These are phyloP conservation scores for Penicillium sp. DNA, from an alignment of 2,329 filamentous ascomycete genomes.

Conservation along the genomic window DNA sequence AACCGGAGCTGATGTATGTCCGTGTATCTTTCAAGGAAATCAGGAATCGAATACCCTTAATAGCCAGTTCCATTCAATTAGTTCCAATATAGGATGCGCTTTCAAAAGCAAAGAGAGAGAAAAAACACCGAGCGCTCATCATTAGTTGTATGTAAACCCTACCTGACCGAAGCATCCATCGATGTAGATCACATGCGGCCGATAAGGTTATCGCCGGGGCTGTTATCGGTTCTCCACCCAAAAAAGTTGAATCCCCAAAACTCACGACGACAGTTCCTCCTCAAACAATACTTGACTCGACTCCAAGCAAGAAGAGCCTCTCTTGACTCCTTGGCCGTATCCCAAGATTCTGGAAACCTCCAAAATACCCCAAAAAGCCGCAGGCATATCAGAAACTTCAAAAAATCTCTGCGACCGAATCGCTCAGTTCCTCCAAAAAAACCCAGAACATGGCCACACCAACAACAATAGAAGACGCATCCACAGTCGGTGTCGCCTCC, in stretches of 20 bases:
- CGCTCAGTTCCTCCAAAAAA: neutral
- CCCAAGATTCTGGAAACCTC: neutral
- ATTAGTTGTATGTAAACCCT: too few species aligned
- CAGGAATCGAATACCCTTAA: neutral
- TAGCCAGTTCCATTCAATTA: neutral
- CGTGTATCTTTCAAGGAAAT: neutral
- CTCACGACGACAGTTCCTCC: slow-evolving; percentile 8
- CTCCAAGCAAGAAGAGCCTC: neutral
- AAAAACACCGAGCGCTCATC: too few species aligned
- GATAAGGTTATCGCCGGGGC: slow-evolving; percentile 16
- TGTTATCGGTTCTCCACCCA: slow-evolving; percentile 24
- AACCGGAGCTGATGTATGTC: slow-evolving; percentile 26
- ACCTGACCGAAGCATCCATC: neutral
- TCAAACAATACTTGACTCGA: neutral
- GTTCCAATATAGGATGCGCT: too few species aligned
- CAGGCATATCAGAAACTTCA: neutral
- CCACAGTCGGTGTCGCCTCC: neutral
- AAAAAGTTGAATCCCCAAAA: slow-evolving; percentile 25
- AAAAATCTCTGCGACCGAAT: slow-evolving; percentile 3
- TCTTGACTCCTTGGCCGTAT: neutral
- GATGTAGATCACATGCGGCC: slow-evolving; percentile 1
- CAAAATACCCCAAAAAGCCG: neutral
- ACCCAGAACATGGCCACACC: neutral
- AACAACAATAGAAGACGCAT: neutral
- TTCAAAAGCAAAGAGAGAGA: too few species aligned